Percentiles rank a stretch among this genome's conserved stretches.
Conservation (phyloP, 495 filamentous ascomycete genomes). For the Lichenothelia convexa region DNA sequence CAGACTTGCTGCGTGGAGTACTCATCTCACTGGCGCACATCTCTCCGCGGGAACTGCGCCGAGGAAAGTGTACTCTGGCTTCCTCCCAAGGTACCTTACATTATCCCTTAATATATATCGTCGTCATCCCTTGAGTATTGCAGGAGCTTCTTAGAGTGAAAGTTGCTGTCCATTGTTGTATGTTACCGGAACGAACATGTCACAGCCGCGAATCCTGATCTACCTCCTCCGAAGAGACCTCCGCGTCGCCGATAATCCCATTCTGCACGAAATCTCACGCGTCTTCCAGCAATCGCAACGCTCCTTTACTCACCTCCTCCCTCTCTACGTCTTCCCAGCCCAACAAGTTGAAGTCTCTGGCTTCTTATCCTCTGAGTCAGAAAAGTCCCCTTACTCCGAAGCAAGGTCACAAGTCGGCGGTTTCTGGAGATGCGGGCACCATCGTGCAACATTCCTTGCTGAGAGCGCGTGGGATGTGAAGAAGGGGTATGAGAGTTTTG, state of each 20-base stretch:
- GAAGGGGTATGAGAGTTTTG: slow-evolving; percentile 30
- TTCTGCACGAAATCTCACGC: slow-evolving; percentile 35
- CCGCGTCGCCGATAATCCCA: slow-evolving; percentile 47
- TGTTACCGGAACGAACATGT: too few species aligned
- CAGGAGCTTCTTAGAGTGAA: too few species aligned
- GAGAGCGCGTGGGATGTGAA: slow-evolving; percentile 54
- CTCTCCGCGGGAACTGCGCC: too few species aligned
- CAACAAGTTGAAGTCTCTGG: slow-evolving; percentile 54
- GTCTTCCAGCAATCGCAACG: slow-evolving; percentile 22
- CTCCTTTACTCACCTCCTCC: slow-evolving; percentile 45
- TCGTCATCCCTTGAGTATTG: too few species aligned
- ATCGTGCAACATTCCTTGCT: slow-evolving; percentile 47
- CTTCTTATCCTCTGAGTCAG: slow-evolving; percentile 27
- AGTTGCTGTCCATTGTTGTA: too few species aligned
- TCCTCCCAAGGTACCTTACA: too few species aligned
- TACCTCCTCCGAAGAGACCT: slow-evolving; percentile 49
- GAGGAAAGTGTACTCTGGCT: too few species aligned
- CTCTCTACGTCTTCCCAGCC: slow-evolving; percentile 44
- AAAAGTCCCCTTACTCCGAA: slow-evolving; percentile 36
- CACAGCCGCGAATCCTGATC: slow-evolving; percentile 31
- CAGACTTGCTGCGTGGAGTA: too few species aligned
- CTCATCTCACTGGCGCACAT: too few species aligned
- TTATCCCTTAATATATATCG: too few species aligned
- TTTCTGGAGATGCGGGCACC: slow-evolving; percentile 50
- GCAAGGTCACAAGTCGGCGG: slow-evolving; percentile 35